A percentile compares a stretch with the other conserved stretches of the same genome.
phyloP scores from a whole-genome alignment of 306 rosid genomes.

The Cajanus cajan region DNA sequence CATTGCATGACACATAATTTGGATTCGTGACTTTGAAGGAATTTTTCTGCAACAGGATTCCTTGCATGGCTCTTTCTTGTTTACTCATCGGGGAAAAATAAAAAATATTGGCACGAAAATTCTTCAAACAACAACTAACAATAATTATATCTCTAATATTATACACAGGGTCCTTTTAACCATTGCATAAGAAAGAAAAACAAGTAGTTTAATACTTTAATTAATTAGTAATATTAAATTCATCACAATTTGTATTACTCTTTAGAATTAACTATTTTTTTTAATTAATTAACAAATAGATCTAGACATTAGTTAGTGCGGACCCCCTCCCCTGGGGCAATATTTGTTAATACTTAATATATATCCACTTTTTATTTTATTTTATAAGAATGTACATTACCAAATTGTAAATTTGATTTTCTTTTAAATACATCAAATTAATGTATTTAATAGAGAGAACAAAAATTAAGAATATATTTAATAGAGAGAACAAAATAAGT shows the following conservation, averaged over 20 bases:
- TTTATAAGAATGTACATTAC: too few relatives aligned
- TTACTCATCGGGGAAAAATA: background rate
- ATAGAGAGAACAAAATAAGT: too few relatives aligned
- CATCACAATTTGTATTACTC: background rate
- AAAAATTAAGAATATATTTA: too few relatives aligned
- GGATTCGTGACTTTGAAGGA: background rate
- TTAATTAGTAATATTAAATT: background rate
- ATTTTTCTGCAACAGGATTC: background rate
- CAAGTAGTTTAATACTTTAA: too few relatives aligned
- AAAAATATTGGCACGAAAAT: background rate
- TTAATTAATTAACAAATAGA: background rate
- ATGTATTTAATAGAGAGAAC: too few relatives aligned
- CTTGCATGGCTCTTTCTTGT: background rate
- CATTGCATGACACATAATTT: background rate
- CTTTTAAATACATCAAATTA: too few relatives aligned
- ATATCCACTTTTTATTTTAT: too few relatives aligned
- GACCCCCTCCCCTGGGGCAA: background rate
- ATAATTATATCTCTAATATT: background rate
- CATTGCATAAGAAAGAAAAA: background rate
- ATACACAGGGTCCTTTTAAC: background rate
- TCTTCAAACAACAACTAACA: background rate
- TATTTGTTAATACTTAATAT: too few relatives aligned
- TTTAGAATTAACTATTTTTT: background rate
- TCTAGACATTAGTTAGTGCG: constrained; percentile 27
- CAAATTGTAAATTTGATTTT: too few relatives aligned